Evolutionary conservation across 805 yeast species (phyloP), one percentile per base, ranked within the genome.

Genomic region (Lipomyces sp.): DNA sequence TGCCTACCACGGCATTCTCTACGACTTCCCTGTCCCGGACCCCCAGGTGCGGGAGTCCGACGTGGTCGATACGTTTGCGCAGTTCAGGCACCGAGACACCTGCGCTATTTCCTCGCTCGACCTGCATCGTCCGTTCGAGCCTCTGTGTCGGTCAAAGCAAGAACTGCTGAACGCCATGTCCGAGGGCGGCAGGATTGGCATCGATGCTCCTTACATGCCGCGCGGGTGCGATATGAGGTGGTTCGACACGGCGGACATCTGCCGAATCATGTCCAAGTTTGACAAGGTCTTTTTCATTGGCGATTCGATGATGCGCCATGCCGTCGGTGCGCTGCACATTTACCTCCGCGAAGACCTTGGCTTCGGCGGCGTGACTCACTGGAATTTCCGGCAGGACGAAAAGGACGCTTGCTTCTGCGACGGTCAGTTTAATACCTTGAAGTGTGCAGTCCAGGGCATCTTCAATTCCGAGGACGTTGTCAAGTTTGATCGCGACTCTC

Each of bases 121-220:
- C 16, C 43, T 55, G 18, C 59, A 55, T 32, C 50, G 59, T 4
- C 59, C 59, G 28, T 55, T 55, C 23, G 59, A 55, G 45, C 59
- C 59, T 16, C 53, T 55, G 21, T 55, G 59, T 38, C 1, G 10
- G 13, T 24, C 50, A 19, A 52, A 46, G 48, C 22, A 13, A 26
- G 42, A 35, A 19, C 22, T 55, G 24, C 45, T 55, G n/a, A 14
- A 31, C 7, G 59, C 59, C 45, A 55, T 55, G 59, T 45, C 52
- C n/a, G 51, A 47, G 45, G 59, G 59, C 38, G 59, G 59, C 28
- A 41, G 59, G 6, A 29, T 55, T 43, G 59, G 59, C 23, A 16
- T 55, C 29, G 53, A 55, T 43, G 59, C 59, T 34, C 59, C 59
- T 0, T 55, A 55, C 43, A 55, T 55, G 59, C 59, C 59, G 24